A percentile compares a stretch with the other conserved stretches of the same genome.
Conservation (phyloP, 768 basidiomycete genomes). For the Lentinus tigrinus region DNA sequence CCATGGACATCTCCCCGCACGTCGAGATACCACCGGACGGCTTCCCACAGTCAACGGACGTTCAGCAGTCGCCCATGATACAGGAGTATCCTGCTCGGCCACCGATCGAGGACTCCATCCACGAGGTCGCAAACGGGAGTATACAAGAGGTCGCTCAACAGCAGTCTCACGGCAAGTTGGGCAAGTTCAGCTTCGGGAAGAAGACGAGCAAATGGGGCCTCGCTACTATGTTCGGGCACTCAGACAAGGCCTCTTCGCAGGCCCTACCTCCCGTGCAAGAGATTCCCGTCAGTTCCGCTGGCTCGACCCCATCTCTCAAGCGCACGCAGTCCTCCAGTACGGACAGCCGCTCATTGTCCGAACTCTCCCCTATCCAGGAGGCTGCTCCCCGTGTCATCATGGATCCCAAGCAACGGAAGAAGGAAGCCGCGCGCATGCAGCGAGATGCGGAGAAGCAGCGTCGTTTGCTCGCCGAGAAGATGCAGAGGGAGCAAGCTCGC, state of each 20-base stretch:
- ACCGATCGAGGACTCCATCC: slow-evolving; percentile 37
- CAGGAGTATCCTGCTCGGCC: slow-evolving; percentile 51
- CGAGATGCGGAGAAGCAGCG: slow-evolving; percentile 84
- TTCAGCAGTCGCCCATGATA: slow-evolving; percentile 50
- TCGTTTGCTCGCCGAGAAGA: slow-evolving; percentile 70
- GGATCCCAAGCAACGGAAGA: slow-evolving; percentile 76
- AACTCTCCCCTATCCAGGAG: slow-evolving; percentile 43
- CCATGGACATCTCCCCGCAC: slow-evolving; percentile 62
- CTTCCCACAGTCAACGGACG: slow-evolving; percentile 46
- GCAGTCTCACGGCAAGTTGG: slow-evolving; percentile 46
- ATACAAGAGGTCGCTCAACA: slow-evolving; percentile 12
- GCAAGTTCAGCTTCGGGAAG: slow-evolving; percentile 63
- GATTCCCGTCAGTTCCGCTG: slow-evolving; percentile 50
- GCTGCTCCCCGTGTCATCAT: slow-evolving; percentile 37
- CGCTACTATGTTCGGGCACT: slow-evolving; percentile 61
- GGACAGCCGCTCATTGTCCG: slow-evolving; percentile 65
- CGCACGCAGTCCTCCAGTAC: slow-evolving; percentile 78
- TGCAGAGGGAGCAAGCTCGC: slow-evolving; percentile 82
- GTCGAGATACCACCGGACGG: slow-evolving; percentile 45
- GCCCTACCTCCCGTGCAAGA: slow-evolving; percentile 73
- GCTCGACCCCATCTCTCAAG: slow-evolving; percentile 67
- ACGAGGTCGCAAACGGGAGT: slow-evolving; percentile 32
- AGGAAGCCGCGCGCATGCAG: slow-evolving; percentile 75
- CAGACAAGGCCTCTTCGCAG: slow-evolving; percentile 51
- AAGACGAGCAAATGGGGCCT: slow-evolving; percentile 69